Evolutionary conservation across 768 basidiomycete species (phyloP).

Genomic region (Mycena capillaripes): DNA sequence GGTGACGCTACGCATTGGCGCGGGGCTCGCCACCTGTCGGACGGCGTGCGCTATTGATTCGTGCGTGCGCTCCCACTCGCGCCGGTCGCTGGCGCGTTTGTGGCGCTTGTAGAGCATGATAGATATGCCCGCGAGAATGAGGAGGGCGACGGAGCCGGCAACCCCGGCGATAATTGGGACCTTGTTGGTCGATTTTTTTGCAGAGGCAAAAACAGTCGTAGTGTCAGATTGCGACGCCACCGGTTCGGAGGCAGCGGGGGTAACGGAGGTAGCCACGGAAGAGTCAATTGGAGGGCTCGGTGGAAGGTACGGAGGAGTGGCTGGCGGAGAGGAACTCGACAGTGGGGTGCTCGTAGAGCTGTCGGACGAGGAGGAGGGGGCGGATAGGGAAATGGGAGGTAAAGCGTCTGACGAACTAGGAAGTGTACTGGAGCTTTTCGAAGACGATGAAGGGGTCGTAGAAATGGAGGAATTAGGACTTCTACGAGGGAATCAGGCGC

Average conservation of each 20-base stretch:
- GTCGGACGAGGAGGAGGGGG: no score
- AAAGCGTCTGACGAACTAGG: no score
- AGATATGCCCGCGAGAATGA: constrained; percentile 3
- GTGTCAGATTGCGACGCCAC: background rate
- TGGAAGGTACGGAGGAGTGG: background rate
- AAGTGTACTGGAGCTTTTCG: background rate
- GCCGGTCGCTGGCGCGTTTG: constrained; percentile 26
- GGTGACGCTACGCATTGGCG: background rate
- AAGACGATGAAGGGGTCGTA: background rate
- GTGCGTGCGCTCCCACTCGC: constrained; percentile 36
- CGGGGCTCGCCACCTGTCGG: constrained; percentile 11
- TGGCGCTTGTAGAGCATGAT: constrained; percentile 20
- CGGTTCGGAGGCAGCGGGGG: background rate
- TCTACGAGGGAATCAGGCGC: background rate
- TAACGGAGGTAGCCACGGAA: background rate
- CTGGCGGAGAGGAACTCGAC: background rate
- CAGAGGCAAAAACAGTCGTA: background rate
- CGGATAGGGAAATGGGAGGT: no score
- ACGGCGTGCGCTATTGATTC: constrained; percentile 28
- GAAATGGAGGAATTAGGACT: no score
- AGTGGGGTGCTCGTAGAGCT: no score
- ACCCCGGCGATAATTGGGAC: constrained; percentile 25
- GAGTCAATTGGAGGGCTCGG: background rate
- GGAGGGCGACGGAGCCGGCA: constrained; percentile 3
- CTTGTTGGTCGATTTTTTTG: background rate